Conservation (phyloP, 306 rosid species). For the Cucumis hystrix region DNA sequence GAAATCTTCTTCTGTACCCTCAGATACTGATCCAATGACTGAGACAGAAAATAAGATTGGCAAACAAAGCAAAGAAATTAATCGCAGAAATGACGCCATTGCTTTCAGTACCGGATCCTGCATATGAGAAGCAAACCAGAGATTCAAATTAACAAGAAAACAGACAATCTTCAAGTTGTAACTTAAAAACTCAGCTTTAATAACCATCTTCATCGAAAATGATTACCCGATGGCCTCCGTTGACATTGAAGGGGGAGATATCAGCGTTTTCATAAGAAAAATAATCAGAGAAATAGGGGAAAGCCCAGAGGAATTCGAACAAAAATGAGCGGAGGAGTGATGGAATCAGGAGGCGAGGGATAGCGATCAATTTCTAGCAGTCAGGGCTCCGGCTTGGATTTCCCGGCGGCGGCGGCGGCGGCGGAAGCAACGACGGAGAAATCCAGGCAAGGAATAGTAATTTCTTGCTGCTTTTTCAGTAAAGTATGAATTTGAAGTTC, state of each 20-base stretch:
- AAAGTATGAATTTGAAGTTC: conserved; percentile 68
- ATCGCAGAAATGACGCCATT: conserved; percentile 1
- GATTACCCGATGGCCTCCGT: not conserved
- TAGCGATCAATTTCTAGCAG: not conserved
- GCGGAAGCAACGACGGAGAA: not conserved
- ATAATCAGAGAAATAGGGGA: not conserved
- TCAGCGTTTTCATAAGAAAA: not conserved
- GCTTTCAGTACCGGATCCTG: not conserved
- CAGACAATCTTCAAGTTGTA: not conserved
- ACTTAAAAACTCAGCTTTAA: not conserved
- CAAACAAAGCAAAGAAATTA: conserved; percentile 12
- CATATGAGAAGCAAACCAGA: not conserved
- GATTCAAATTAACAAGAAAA: not conserved
- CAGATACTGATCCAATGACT: conserved; percentile 18
- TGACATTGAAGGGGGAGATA: not conserved
- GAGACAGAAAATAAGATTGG: conserved; percentile 8
- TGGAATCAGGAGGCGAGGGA: not conserved
- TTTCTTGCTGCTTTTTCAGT: conserved; percentile 45
- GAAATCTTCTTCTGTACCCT: conserved; percentile 46
- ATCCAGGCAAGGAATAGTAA: conserved; percentile 10
- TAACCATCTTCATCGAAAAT: not conserved
- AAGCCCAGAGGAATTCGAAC: not conserved
- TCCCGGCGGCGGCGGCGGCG: conserved; percentile 46
- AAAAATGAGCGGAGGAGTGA: not conserved
- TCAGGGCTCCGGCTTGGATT: conserved; percentile 22